A percentile compares a stretch with the other conserved stretches of the same genome.
Conservation (phyloP, 768 basidiomycete genomes). For the Boletus patriciae region DNA sequence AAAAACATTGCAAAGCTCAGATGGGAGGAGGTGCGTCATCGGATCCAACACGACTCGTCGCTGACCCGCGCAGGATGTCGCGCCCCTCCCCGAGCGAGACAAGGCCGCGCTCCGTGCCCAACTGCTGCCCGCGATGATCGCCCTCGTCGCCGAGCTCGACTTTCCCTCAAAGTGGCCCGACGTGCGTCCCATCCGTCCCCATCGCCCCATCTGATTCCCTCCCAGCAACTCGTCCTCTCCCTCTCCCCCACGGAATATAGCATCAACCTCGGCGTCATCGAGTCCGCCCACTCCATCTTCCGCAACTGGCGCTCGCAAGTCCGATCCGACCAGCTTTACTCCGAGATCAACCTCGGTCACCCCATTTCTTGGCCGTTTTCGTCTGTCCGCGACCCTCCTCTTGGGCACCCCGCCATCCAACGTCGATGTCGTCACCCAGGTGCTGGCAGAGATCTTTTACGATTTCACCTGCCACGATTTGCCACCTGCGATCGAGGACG, state of each 20-base stretch:
- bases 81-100: slow-evolving; percentile 69
- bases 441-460: slow-evolving; percentile 85
- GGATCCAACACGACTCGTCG: not conserved
- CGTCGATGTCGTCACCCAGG: slow-evolving; percentile 61
- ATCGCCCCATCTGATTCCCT: slow-evolving; percentile 16
- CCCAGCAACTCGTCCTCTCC: slow-evolving; percentile 77
- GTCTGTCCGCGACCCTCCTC: slow-evolving; percentile 57
- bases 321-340: slow-evolving; percentile 81
- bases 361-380: slow-evolving; percentile 84
- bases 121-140: slow-evolving; percentile 92
- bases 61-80: slow-evolving; percentile 54
- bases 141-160: slow-evolving; percentile 87
- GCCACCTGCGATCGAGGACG: slow-evolving; percentile 91
- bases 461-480: slow-evolving; percentile 95
- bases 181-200: slow-evolving; percentile 49
- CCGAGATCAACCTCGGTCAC: slow-evolving; percentile 87
- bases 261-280: slow-evolving; percentile 84
- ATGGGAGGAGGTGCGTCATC: slow-evolving; percentile 78
- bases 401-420: slow-evolving; percentile 41
- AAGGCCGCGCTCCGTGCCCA: slow-evolving; percentile 69
- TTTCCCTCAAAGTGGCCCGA: slow-evolving; percentile 89
- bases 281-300: slow-evolving; percentile 97
- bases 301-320: slow-evolving; percentile 89
- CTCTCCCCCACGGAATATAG: slow-evolving; percentile 80
- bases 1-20: slow-evolving; percentile 86